These are phyloP conservation scores for Globisporangium camurandrum DNA, from an alignment of 352 stramenopile genomes.

Conservation along the genomic window DNA sequence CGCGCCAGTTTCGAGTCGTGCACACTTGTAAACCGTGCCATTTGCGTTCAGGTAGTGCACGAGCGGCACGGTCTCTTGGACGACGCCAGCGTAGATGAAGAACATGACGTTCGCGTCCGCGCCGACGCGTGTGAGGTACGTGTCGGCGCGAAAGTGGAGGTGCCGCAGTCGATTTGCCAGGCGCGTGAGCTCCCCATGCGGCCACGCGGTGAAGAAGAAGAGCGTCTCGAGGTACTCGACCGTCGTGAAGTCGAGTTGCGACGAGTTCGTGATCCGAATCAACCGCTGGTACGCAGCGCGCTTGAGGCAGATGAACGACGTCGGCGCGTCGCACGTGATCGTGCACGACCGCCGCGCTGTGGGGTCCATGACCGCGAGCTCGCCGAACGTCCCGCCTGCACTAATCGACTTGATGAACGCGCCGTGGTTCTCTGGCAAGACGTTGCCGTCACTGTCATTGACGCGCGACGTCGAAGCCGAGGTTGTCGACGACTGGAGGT, in stretches of 20 bases:
- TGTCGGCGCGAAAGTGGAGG: slow-evolving; percentile 55
- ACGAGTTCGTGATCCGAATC: slow-evolving; percentile 75
- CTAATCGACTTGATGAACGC: slow-evolving; percentile 77
- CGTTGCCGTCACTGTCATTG: slow-evolving; percentile 10
- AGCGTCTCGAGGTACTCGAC: slow-evolving; percentile 79
- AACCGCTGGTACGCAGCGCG: slow-evolving; percentile 75
- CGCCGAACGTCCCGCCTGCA: slow-evolving; percentile 64
- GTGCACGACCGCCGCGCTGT: slow-evolving; percentile 65
- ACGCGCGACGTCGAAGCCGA: not conserved
- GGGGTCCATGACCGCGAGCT: slow-evolving; percentile 76
- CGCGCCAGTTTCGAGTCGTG: slow-evolving; percentile 28
- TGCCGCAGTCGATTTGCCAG: slow-evolving; percentile 62
- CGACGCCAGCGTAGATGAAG: slow-evolving; percentile 73
- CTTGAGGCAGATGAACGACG: slow-evolving; percentile 84
- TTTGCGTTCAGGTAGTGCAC: slow-evolving; percentile 61
- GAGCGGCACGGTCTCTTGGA: slow-evolving; percentile 70
- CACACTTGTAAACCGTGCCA: slow-evolving; percentile 45
- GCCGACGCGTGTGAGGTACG: slow-evolving; percentile 58
- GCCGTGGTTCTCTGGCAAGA: slow-evolving; percentile 38
- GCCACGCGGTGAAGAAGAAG: slow-evolving; percentile 74
- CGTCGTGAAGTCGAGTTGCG: slow-evolving; percentile 72
- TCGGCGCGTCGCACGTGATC: slow-evolving; percentile 57
- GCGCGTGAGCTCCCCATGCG: slow-evolving; percentile 59
- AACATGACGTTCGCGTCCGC: slow-evolving; percentile 65
- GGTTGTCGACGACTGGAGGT: slow-evolving; percentile 5